Evolutionary conservation across 2,329 filamentous ascomycete species (phyloP), one percentile per base, ranked within the genome.

Genomic region (Colletotrichum karsti): DNA sequence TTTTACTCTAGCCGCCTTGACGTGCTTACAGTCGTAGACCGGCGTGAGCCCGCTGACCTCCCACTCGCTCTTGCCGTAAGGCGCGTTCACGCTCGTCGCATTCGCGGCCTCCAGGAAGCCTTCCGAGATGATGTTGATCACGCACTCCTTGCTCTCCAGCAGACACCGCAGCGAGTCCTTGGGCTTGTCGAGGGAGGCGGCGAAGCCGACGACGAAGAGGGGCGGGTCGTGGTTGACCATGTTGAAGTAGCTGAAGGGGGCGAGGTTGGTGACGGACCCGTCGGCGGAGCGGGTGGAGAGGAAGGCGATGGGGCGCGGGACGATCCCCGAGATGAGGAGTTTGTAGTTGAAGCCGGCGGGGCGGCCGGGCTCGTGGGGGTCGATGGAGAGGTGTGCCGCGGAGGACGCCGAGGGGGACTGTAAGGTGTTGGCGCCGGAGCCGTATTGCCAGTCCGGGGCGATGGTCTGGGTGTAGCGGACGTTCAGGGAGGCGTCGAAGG

Each of bases 31-130:
- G 72, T 86, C 85, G 26, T 87, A 82, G 1, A 86, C 90, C 0
- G 92, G 91, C 6, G 92, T 93, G 71, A 98, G 82, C 0, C 93
- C 93, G 56, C 87, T 88, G 41, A 93, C 80, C 1, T 61, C 57
- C 67, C 67, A 71, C 80, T 98, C 95, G 1, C 89, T 92, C 1
- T 88, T 82, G 1, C 92, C 93, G 69, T 90, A 90, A 0, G 95
- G 95, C 0, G 93, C 88, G 78, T 97, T 93, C 73, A 97, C 89
- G 53, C 87, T 87, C 3, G 91, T 88, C n/a, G 90, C 85, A 79
- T 98, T 98, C 53, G 94, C 95, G 0, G 95, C 95, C 83, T 98
- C 95, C 75, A 96, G 76, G 76, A 91, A 97, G 76, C 91, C 88
- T 81, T 97, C 94, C 8, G 88, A 90, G 75, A 98, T 93, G 75